A percentile compares a stretch with the other conserved stretches of the same genome.
Evolutionary conservation across 768 basidiomycete species (phyloP).

Genomic region (Podaxis sp.): DNA sequence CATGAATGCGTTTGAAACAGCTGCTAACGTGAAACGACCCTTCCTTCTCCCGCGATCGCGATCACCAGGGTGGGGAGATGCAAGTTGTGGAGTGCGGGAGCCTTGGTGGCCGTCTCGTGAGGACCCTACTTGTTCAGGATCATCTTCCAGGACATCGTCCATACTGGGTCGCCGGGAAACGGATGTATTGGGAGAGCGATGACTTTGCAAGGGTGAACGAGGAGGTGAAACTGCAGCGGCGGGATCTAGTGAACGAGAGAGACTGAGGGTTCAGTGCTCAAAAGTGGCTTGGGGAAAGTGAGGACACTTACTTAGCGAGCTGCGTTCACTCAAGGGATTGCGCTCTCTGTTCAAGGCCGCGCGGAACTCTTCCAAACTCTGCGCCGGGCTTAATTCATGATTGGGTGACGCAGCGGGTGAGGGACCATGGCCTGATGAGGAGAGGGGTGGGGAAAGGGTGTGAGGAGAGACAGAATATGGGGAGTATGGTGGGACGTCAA

Average conservation of each 20-base stretch:
- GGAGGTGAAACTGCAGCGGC: slow-evolving; percentile 2
- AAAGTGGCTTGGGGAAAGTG: background rate
- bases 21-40: slow-evolving; percentile 44
- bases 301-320: slow-evolving; percentile 8
- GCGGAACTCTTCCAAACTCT: slow-evolving; percentile 39
- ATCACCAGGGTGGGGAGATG: slow-evolving; percentile 1
- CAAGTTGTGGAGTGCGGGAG: slow-evolving; percentile 2
- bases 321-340: slow-evolving; percentile 19
- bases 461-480: slow-evolving; percentile 32
- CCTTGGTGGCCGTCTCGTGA: background rate
- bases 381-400: slow-evolving; percentile 23
- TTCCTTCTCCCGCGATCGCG: slow-evolving; percentile 17
- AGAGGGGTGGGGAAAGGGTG: slow-evolving; percentile 11
- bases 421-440: slow-evolving; percentile 6
- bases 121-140: background rate
- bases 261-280: slow-evolving; percentile 21
- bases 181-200: slow-evolving; percentile 21
- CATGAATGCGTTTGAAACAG: slow-evolving; percentile 47
- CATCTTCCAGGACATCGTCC: slow-evolving; percentile 37
- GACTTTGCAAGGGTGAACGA: background rate
- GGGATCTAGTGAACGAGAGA: background rate
- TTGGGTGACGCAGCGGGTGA: slow-evolving; percentile 9
- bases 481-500: slow-evolving; percentile 40
- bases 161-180: slow-evolving; percentile 42
- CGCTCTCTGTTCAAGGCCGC: slow-evolving; percentile 30